Evolutionary conservation across 1,284 basidiomycete species (phyloP).

Genomic region (Pascua guehoae): DNA sequence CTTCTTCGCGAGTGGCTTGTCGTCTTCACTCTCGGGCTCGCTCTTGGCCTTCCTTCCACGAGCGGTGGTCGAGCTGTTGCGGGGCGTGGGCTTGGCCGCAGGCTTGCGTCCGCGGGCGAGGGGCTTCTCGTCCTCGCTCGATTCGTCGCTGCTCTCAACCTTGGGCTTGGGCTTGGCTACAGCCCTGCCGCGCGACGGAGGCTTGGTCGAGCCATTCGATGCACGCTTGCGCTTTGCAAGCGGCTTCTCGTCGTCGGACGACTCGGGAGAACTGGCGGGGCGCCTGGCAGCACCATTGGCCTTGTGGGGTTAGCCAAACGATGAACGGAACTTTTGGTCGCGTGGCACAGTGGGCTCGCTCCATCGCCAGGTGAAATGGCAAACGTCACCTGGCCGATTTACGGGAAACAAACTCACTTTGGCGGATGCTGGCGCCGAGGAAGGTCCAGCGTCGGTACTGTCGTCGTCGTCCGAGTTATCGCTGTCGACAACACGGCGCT

Average conservation of each 20-base stretch:
- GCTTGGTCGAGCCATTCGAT: constrained; percentile 14
- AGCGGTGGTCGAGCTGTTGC: constrained; percentile 7
- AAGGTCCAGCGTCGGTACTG: constrained; percentile 22
- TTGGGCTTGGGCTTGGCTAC: constrained; percentile 16
- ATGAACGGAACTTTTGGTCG: background rate
- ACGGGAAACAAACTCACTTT: constrained; percentile 16
- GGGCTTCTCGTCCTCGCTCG: constrained; percentile 19
- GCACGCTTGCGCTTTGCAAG: constrained; percentile 52
- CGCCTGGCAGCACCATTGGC: background rate
- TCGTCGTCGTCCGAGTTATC: constrained; percentile 31
- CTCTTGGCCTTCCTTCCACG: constrained; percentile 50
- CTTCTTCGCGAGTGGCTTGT: constrained; percentile 48
- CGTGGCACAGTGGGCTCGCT: background rate
- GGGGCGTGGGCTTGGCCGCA: constrained; percentile 15
- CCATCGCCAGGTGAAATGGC: constrained; percentile 18
- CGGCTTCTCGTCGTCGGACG: constrained; percentile 60
- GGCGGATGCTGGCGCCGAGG: constrained; percentile 5
- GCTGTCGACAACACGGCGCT: constrained; percentile 39
- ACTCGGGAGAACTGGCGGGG: constrained; percentile 4
- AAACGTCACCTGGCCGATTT: constrained; percentile 12
- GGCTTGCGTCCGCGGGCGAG: constrained; percentile 14
- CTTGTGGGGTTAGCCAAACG: background rate
- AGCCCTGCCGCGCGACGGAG: constrained; percentile 47
- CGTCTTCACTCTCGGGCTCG: constrained; percentile 55
- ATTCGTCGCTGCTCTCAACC: constrained; percentile 3